Percentiles rank a stretch among this genome's conserved stretches.
Evolutionary conservation across 345 rosid species (phyloP).

Genomic region (Kernera saxatilis): DNA sequence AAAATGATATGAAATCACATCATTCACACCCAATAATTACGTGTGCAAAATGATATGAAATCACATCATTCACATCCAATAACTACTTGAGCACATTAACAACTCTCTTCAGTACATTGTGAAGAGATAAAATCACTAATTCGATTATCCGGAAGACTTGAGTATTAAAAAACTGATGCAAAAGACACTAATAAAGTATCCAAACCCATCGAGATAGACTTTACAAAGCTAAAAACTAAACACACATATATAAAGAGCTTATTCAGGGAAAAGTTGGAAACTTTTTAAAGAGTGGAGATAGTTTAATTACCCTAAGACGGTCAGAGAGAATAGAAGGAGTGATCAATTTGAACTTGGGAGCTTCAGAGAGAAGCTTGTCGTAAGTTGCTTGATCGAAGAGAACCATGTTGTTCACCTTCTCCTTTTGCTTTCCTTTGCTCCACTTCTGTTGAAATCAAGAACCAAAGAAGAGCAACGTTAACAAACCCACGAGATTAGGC

Average conservation of each 20-base stretch:
- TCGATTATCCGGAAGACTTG: not conserved
- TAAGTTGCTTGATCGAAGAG: slow-evolving; percentile 50
- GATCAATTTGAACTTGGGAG: slow-evolving; percentile 46
- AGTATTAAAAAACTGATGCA: too few relatives aligned
- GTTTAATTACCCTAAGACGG: slow-evolving; percentile 33
- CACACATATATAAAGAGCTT: not conserved
- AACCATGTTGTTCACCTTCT: slow-evolving; percentile 63
- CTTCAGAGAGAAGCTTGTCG: slow-evolving; percentile 49
- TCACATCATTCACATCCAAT: too few relatives aligned
- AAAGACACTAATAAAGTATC: not conserved
- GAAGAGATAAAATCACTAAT: not conserved
- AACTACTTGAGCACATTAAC: not conserved
- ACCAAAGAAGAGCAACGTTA: not conserved
- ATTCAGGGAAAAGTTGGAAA: not conserved
- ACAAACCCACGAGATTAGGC: too few relatives aligned
- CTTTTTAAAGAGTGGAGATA: not conserved
- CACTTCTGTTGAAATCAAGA: slow-evolving; percentile 32
- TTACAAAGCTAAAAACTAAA: not conserved
- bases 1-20: not conserved
- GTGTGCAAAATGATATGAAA: not conserved
- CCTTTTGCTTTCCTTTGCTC: slow-evolving; percentile 63
- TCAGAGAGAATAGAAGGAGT: slow-evolving; percentile 47
- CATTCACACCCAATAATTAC: too few relatives aligned
- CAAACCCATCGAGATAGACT: not conserved
- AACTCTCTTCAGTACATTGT: not conserved